Conservation (phyloP, 1,284 basidiomycete genomes). For the Cerrena zonata region DNA sequence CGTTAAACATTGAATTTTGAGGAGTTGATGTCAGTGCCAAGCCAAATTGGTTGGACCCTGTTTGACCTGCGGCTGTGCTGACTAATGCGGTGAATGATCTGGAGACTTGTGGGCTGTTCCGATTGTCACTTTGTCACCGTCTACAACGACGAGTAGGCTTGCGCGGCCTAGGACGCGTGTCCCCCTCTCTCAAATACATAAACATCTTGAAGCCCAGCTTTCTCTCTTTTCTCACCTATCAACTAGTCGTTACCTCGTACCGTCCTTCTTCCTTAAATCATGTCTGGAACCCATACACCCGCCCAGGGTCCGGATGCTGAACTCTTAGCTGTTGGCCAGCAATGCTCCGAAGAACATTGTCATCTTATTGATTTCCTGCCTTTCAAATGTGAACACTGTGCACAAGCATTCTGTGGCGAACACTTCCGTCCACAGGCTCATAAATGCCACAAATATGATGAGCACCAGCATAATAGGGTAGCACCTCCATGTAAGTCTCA, state of each 20-base stretch:
- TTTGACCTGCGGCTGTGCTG: too few species aligned
- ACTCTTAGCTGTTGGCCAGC: constrained; percentile 61
- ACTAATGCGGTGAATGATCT: constrained; percentile 8
- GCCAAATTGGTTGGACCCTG: too few species aligned
- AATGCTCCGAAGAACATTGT: constrained; percentile 62
- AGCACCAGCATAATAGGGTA: constrained; percentile 60
- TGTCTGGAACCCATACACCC: constrained; percentile 24
- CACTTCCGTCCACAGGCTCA: constrained; percentile 67
- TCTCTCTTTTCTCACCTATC: constrained; percentile 10
- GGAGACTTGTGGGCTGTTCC: constrained; percentile 4
- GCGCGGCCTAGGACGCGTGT: constrained; percentile 17
- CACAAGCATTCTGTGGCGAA: constrained; percentile 61
- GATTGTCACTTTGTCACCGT: neutral
- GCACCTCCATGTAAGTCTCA: constrained; percentile 69
- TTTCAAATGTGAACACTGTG: constrained; percentile 73
- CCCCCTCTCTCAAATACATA: constrained; percentile 13
- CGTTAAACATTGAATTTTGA: too few species aligned
- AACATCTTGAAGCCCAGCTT: neutral
- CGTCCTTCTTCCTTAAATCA: constrained; percentile 16
- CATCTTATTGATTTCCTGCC: constrained; percentile 74
- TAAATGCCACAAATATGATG: constrained; percentile 63
- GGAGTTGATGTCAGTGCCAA: too few species aligned
- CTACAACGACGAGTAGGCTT: constrained; percentile 9
- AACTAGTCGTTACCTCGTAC: too few species aligned
- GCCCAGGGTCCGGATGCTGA: constrained; percentile 40